Conservation (phyloP, 345 rosid species). For the Carallia brachiata region DNA sequence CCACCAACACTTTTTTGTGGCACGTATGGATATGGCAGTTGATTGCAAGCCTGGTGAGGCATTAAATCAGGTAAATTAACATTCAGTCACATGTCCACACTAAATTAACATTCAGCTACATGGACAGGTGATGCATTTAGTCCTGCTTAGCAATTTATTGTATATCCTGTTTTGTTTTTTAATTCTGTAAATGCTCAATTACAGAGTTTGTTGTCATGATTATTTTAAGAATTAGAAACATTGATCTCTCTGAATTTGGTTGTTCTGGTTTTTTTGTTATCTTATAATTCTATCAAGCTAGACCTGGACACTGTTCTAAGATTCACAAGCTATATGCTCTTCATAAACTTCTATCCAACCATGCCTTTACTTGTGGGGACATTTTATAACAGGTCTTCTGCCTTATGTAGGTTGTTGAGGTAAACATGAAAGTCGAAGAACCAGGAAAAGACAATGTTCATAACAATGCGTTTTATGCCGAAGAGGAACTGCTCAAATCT, state of each 20-base stretch:
- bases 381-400: neutral
- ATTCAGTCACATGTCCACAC: neutral
- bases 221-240: neutral
- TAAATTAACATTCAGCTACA: neutral
- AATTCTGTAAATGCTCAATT: neutral
- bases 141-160: no score
- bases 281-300: neutral
- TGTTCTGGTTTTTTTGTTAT: neutral
- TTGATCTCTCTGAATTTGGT: neutral
- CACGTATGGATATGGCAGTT: slow-evolving; percentile 94
- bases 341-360: no score
- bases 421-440: slow-evolving; percentile 68
- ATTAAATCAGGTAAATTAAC: slow-evolving; percentile 61
- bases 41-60: slow-evolving; percentile 90
- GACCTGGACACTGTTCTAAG: neutral
- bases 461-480: slow-evolving; percentile 90
- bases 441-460: slow-evolving; percentile 83
- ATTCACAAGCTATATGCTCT: no score
- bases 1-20: slow-evolving; percentile 91
- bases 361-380: no score
- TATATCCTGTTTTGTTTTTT: neutral
- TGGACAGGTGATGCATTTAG: no score
- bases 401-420: slow-evolving; percentile 69
- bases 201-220: neutral
- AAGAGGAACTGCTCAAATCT: slow-evolving; percentile 66